phyloP scores from a whole-genome alignment of 345 rosid genomes.

The Laguncularia racemosa region DNA sequence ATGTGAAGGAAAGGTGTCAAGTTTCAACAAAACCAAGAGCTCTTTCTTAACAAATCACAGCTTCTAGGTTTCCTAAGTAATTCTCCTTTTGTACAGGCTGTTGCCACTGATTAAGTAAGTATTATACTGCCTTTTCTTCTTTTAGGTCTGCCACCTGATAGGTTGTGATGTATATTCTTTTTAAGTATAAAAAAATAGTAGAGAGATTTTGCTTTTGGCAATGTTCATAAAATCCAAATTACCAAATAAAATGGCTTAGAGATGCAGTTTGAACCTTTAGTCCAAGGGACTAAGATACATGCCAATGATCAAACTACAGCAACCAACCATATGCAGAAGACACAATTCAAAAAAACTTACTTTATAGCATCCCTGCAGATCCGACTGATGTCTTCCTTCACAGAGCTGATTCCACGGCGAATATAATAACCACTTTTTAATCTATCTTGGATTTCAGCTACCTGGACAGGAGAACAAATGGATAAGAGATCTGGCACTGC shows the following conservation, averaged over 20 bases:
- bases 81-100: no score
- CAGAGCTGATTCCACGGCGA: conserved; percentile 75
- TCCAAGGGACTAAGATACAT: neutral
- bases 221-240: neutral
- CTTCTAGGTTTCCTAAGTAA: no score
- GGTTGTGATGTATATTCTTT: no score
- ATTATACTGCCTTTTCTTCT: no score
- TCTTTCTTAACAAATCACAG: no score
- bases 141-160: no score
- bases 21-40: no score
- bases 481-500: conserved; percentile 10
- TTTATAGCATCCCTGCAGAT: conserved; percentile 99
- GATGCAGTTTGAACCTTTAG: neutral
- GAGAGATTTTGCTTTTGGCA: neutral
- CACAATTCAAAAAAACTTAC: conserved; percentile 35
- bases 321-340: neutral
- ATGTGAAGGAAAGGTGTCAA: no score
- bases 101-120: no score
- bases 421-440: conserved; percentile 83
- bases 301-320: conserved; percentile 1
- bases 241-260: no score
- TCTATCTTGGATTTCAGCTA: conserved; percentile 73
- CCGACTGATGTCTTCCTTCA: conserved; percentile 91
- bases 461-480: conserved; percentile 38
- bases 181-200: neutral